Percentiles rank a stretch among this genome's conserved stretches.
Conservation (phyloP, 495 filamentous ascomycete genomes). For the Extremus antarcticus region DNA sequence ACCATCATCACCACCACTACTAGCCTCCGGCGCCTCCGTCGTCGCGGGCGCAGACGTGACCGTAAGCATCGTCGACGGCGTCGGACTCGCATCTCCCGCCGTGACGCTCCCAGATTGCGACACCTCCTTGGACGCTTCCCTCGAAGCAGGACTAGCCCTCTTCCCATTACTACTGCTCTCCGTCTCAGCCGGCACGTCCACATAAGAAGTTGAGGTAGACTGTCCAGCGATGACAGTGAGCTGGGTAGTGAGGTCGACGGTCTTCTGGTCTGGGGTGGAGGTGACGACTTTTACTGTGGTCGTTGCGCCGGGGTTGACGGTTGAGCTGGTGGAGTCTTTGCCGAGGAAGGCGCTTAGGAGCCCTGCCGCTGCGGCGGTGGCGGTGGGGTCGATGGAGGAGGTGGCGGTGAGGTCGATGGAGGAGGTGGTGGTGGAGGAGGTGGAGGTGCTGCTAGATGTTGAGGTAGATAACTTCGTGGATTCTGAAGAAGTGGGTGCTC, state of each 20-base stretch:
- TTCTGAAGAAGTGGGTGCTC: not conserved
- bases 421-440: not conserved
- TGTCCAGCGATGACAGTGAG: not conserved
- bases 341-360: not conserved
- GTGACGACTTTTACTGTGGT: not conserved
- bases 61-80: not conserved
- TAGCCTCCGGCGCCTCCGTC: not conserved
- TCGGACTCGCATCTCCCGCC: not conserved
- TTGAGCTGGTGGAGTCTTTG: not conserved
- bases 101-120: not conserved
- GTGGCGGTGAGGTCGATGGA: constrained; percentile 2
- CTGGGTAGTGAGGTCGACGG: not conserved
- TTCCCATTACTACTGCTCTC: not conserved
- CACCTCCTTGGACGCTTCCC: not conserved
- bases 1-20: not conserved
- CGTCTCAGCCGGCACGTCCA: not conserved
- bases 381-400: not conserved
- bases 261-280: not conserved
- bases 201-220: not conserved
- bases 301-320: not conserved
- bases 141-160: not conserved
- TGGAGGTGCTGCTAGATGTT: not conserved
- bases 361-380: not conserved
- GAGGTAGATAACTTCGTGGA: not conserved
- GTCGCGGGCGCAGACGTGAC: not conserved